Evolutionary conservation across 2,329 filamentous ascomycete species (phyloP).

Genomic region (Alternaria triticimaculans): DNA sequence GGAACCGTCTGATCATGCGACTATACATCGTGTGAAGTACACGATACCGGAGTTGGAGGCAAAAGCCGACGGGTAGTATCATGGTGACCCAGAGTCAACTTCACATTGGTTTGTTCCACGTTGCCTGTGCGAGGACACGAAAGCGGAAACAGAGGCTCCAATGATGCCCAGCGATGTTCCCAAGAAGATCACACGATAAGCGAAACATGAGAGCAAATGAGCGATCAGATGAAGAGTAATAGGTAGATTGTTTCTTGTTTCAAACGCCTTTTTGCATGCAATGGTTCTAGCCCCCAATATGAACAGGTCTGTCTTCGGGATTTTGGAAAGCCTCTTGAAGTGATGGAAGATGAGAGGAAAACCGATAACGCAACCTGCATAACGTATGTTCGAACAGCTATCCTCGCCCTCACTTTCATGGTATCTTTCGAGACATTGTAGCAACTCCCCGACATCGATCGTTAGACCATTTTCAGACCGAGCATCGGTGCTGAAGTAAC

Average conservation of each 20-base stretch:
- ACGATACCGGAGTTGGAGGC: slow-evolving; percentile 2
- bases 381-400: slow-evolving; percentile 5
- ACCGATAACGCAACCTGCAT: slow-evolving; percentile 11
- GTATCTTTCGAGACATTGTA: slow-evolving; percentile 6
- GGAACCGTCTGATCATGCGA: slow-evolving; percentile 14
- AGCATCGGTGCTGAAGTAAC: slow-evolving; percentile 16
- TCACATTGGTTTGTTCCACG: slow-evolving; percentile 38
- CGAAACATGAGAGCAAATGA: not conserved
- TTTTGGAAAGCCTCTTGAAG: slow-evolving; percentile 15
- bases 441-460: slow-evolving; percentile 5
- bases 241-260: slow-evolving; percentile 34
- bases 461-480: slow-evolving; percentile 2
- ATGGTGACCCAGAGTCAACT: slow-evolving; percentile 20
- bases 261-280: slow-evolving; percentile 37
- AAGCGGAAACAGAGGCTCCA: slow-evolving; percentile 9
- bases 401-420: slow-evolving; percentile 3
- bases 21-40: slow-evolving; percentile 7
- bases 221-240: not conserved
- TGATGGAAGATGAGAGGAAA: slow-evolving; percentile 4
- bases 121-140: slow-evolving; percentile 23
- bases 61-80: not conserved
- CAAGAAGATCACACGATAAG: not conserved
- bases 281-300: slow-evolving; percentile 29
- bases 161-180: not conserved
- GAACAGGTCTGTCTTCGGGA: slow-evolving; percentile 16